Evolutionary conservation across 2,329 filamentous ascomycete genomes (phyloP).

Genomic region (Alternaria consortialis): DNA sequence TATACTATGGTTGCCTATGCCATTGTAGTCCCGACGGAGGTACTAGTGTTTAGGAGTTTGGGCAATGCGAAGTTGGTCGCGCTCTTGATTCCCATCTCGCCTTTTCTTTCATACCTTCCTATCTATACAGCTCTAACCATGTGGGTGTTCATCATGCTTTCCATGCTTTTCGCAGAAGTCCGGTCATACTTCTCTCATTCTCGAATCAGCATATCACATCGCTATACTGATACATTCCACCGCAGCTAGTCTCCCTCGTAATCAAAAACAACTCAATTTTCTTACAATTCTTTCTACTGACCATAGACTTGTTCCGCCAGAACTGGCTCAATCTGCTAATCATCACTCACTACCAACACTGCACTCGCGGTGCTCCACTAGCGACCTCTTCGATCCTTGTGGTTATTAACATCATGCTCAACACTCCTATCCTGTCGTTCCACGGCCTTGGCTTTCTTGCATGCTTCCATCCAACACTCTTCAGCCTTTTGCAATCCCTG

Average conservation of each 20-base stretch:
- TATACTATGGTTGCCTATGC: neutral
- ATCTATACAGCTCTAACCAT: neutral
- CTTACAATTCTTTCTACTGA: too few relatives aligned
- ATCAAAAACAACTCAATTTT: too few relatives aligned
- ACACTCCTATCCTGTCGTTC: neutral
- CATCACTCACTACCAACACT: neutral
- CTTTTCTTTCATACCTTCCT: neutral
- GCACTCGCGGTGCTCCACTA: too few relatives aligned
- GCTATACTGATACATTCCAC: too few relatives aligned
- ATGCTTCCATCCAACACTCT: neutral
- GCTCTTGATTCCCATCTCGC: neutral
- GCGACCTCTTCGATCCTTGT: too few relatives aligned
- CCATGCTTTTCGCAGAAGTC: neutral
- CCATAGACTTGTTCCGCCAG: too few relatives aligned
- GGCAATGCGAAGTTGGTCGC: neutral
- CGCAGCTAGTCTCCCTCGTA: too few relatives aligned
- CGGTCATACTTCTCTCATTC: too few relatives aligned
- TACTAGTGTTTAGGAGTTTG: neutral
- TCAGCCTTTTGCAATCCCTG: neutral
- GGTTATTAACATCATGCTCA: neutral
- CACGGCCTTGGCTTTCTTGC: neutral
- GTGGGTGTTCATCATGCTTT: neutral
- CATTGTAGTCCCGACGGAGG: neutral
- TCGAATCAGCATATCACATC: too few relatives aligned
- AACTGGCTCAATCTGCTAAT: too few relatives aligned